Evolutionary conservation across 1,139 yeast species (phyloP).

Genomic region (Candida dubliniensis): DNA sequence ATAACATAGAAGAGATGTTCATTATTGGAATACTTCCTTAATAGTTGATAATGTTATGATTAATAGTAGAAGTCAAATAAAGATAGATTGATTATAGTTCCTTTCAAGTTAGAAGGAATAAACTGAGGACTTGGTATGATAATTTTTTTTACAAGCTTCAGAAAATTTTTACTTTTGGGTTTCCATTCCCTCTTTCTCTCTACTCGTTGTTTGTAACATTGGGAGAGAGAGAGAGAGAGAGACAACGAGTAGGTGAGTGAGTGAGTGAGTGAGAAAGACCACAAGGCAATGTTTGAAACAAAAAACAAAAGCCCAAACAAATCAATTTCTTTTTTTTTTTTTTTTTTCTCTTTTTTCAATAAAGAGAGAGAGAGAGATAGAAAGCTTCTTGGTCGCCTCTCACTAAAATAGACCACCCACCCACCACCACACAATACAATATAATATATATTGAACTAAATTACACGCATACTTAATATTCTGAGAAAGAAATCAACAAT

Average conservation of each 20-base stretch:
- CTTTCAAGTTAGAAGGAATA: too few species aligned
- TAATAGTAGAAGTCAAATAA: not conserved
- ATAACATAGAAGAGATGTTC: conserved; percentile 46
- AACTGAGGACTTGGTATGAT: not conserved
- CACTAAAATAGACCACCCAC: too few species aligned
- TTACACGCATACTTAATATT: too few species aligned
- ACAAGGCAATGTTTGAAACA: too few species aligned
- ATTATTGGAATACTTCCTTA: too few species aligned
- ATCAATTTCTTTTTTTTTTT: not conserved
- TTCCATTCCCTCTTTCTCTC: not conserved
- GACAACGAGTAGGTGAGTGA: not conserved
- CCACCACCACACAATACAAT: too few species aligned
- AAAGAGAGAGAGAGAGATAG: too few species aligned
- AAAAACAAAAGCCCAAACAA: not conserved
- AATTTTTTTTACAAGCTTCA: not conserved
- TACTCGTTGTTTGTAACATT: conserved; percentile 1
- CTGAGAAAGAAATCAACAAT: too few species aligned
- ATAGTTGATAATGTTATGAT: too few species aligned
- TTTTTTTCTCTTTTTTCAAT: too few species aligned
- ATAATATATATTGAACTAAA: too few species aligned
- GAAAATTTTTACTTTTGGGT: conserved; percentile 3
- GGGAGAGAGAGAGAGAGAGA: conserved; percentile 2
- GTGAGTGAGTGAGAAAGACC: not conserved
- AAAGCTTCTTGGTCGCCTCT: too few species aligned
- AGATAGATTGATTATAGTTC: not conserved